These are phyloP conservation scores for Cladosporium colombiae DNA, from an alignment of 2,329 filamentous ascomycete species.

Conservation along the genomic window DNA sequence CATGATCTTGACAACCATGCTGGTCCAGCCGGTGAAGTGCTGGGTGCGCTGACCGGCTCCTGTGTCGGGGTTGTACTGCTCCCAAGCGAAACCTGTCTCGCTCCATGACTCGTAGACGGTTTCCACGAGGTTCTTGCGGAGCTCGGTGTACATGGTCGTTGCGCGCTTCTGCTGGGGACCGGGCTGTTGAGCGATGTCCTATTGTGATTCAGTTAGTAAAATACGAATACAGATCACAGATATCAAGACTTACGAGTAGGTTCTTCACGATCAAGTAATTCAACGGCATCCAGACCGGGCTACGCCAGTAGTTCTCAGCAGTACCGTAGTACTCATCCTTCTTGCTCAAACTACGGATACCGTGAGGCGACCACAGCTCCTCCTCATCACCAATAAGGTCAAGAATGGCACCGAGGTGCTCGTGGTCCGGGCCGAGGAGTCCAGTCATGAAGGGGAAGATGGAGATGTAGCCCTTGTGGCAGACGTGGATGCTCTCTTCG, in stretches of 20 bases:
- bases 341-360: conserved; percentile 86
- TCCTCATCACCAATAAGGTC: conserved; percentile 77
- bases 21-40: conserved; percentile 99
- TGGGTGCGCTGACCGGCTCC: conserved; percentile 92
- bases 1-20: conserved; percentile 96
- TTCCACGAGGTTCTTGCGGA: conserved; percentile 82
- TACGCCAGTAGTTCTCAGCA: conserved; percentile 95
- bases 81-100: conserved; percentile 94
- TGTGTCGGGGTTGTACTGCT: conserved; percentile 94
- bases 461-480: conserved; percentile 95
- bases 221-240: no score
- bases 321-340: conserved; percentile 82
- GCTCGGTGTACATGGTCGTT: conserved; percentile 69
- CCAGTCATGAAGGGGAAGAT: conserved; percentile 90
- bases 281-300: conserved; percentile 93
- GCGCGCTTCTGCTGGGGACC: conserved; percentile 72
- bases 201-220: conserved; percentile 19
- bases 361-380: conserved; percentile 85
- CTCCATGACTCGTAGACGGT: conserved; percentile 88
- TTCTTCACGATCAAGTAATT: conserved; percentile 85
- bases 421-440: conserved; percentile 70
- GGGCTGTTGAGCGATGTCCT: conserved; percentile 64
- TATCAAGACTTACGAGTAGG: conserved; percentile 74
- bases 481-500: conserved; percentile 85
- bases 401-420: conserved; percentile 71